A percentile compares a stretch with the other conserved stretches of the same genome.
Conservation (phyloP, 2,329 filamentous ascomycete genomes). For the Pestalotiopsis sp. region DNA sequence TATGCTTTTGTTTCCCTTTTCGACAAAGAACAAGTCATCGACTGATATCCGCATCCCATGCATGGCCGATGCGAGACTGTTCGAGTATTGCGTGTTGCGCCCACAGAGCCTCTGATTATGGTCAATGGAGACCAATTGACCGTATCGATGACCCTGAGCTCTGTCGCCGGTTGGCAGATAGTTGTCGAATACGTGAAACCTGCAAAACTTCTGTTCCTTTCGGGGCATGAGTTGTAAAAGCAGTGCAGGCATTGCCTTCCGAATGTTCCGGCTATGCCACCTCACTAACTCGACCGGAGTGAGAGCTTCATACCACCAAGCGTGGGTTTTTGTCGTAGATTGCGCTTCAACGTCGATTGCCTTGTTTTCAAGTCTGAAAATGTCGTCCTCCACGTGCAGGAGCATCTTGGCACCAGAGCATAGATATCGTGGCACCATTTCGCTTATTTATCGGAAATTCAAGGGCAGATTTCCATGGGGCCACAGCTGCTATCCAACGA, state of each 20-base stretch:
- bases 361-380: neutral
- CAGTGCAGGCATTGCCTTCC: neutral
- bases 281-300: no score
- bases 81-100: no score
- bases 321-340: no score
- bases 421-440: neutral
- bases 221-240: neutral
- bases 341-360: no score
- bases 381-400: neutral
- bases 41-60: neutral
- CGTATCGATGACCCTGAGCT: neutral
- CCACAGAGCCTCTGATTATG: no score
- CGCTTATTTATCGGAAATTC: neutral
- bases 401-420: neutral
- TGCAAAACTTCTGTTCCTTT: neutral
- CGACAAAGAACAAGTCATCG: neutral
- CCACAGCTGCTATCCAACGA: slow-evolving; percentile 11
- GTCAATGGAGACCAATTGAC: no score
- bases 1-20: neutral
- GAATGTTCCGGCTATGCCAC: neutral
- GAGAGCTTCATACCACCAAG: no score
- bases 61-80: no score
- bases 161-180: neutral
- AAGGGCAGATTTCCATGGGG: slow-evolving; percentile 4
- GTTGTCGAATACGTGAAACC: neutral